Conservation (phyloP, 1,284 basidiomycete genomes). For the Lentinula novae-zelandiae region DNA sequence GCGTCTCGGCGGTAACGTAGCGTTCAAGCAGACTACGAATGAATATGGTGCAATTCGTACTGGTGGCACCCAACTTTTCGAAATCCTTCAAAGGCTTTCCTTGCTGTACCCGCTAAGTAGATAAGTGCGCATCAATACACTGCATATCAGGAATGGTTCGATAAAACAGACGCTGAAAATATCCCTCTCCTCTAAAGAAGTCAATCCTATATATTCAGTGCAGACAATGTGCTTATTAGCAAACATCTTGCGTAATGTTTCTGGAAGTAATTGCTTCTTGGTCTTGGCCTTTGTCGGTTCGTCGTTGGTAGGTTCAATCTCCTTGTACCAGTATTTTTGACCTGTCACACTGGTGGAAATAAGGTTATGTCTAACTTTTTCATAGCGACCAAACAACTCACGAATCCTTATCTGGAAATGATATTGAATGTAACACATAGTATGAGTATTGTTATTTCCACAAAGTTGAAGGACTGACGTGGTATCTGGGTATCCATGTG, state of each 20-base stretch:
- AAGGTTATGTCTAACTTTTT: neutral
- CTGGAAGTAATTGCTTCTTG: constrained; percentile 34
- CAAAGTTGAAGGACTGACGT: neutral
- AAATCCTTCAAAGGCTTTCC: constrained; percentile 75
- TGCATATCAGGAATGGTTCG: neutral
- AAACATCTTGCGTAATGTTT: constrained; percentile 51
- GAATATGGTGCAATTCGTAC: constrained; percentile 47
- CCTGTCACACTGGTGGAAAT: constrained; percentile 28
- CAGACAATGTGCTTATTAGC: constrained; percentile 69
- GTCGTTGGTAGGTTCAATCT: constrained; percentile 19
- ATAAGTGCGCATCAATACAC: neutral
- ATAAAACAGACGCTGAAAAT: constrained; percentile 58
- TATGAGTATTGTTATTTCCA: too few relatives aligned
- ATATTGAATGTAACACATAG: neutral
- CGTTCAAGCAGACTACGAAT: constrained; percentile 45
- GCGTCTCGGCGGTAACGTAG: constrained; percentile 36
- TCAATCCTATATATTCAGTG: constrained; percentile 64
- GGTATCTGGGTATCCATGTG: neutral
- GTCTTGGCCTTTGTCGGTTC: constrained; percentile 24
- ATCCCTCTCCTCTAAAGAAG: constrained; percentile 58
- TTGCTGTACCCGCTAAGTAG: constrained; percentile 61
- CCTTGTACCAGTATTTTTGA: constrained; percentile 54
- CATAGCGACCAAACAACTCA: constrained; percentile 27
- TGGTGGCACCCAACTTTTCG: constrained; percentile 66
- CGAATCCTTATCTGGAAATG: constrained; percentile 50